Evolutionary conservation across 805 yeast genomes (phyloP), one percentile per base, ranked within the genome.

Genomic region (Saccharomycopsis sp.): DNA sequence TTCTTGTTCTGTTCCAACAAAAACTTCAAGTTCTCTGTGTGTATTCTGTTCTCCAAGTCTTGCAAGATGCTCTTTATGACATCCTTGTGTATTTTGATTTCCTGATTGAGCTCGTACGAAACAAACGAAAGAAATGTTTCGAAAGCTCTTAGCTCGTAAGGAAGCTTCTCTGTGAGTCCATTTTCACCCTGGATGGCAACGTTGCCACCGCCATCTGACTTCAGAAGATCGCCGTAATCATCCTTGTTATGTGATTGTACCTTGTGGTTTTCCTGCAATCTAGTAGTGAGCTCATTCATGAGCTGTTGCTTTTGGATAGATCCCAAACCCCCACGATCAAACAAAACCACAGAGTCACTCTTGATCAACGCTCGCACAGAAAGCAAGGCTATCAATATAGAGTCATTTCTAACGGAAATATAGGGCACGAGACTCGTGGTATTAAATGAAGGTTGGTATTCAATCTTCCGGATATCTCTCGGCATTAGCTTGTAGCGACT

Each of bases 351-450:
- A 48, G 70, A 65, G 52, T 89, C 85, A 31, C 74, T 69, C 52
- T 81, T 83, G n/a, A 92, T 75, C 35, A 92, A 67, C 1, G 96
- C 97, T 50, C 92, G 81, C 37, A 92, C 86, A 56, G 88, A 92
- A 29, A 92, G 62, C 53, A 92, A 61, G 55, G 87, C 88, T 36
- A 92, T 76, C 40, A 92, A 64, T 15, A 89, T 82, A 39, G 94
- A 80, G 52, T 75, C 75, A 27, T 75, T 69, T 45, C 96, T 70
- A 17, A 87, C 86, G 45, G 88, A 77, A 34, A 92, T 80, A 15
- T 86, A 76, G 0, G 98, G 98, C 3, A 88, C 88, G 16, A 89
- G 84, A 58, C 86, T 95, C n/a, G 41, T n/a, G 31, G 80, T 68
- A 19, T 78, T 68, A 25, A 83, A 80, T 43, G 68, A 71, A 3